These are phyloP conservation scores for Aspergillus ellipticus DNA, from an alignment of 495 filamentous ascomycete genomes.

Conservation along the genomic window DNA sequence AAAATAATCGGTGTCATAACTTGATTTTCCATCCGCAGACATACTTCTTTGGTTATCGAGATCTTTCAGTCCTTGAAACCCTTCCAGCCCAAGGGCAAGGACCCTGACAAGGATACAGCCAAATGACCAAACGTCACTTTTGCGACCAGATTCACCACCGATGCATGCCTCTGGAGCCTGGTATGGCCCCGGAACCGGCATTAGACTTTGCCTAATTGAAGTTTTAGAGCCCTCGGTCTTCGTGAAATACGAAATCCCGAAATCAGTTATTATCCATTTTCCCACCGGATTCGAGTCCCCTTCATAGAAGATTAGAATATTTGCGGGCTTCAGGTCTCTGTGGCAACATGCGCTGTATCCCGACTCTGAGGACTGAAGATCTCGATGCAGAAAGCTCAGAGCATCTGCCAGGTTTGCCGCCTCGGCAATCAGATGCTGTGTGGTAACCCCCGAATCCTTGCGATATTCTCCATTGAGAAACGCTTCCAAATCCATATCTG, in stretches of 20 bases:
- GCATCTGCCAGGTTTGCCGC: constrained; percentile 15
- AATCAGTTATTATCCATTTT: constrained; percentile 27
- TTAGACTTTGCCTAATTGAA: background rate
- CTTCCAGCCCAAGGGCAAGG: constrained; percentile 11
- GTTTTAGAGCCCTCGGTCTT: background rate
- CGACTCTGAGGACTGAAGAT: background rate
- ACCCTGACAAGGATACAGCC: constrained; percentile 17
- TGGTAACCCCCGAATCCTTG: background rate
- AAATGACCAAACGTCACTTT: constrained; percentile 23
- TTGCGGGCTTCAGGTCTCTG: constrained; percentile 22
- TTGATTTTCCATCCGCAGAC: background rate
- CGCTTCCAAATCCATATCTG: constrained; percentile 13
- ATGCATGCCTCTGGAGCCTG: constrained; percentile 14
- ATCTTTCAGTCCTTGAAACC: background rate
- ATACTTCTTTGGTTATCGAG: constrained; percentile 3
- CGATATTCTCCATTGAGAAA: constrained; percentile 2
- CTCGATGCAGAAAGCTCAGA: constrained; percentile 14
- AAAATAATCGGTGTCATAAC: constrained; percentile 11
- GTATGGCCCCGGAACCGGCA: constrained; percentile 5
- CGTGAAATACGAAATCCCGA: constrained; percentile 20
- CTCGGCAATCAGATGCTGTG: constrained; percentile 6
- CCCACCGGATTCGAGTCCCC: constrained; percentile 5
- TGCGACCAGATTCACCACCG: constrained; percentile 3
- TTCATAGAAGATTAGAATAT: constrained; percentile 19
- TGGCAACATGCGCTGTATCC: constrained; percentile 17